Percentiles rank a stretch among this genome's conserved stretches.
phyloP scores from a whole-genome alignment of 2,329 filamentous ascomycete species.

The Xylariaceae sp. region DNA sequence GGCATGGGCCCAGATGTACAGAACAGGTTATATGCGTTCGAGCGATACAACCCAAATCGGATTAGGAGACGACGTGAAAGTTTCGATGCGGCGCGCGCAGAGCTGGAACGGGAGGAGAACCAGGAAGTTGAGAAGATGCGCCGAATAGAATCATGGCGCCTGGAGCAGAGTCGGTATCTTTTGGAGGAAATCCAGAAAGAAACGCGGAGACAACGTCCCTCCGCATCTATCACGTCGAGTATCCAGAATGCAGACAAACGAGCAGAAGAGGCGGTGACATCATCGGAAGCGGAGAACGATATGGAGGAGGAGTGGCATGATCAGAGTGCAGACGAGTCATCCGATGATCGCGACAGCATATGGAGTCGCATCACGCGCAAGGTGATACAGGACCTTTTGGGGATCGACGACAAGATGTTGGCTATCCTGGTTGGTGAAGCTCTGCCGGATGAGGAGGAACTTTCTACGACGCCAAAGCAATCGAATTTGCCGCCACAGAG shows the following conservation, averaged over 20 bases:
- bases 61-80: conserved; percentile 51
- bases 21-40: conserved; percentile 84
- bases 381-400: conserved; percentile 83
- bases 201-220: conserved; percentile 61
- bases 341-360: conserved; percentile 57
- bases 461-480: conserved; percentile 45
- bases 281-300: conserved; percentile 36
- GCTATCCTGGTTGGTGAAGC: conserved; percentile 83
- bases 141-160: conserved; percentile 84
- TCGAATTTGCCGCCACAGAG: conserved; percentile 31
- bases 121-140: conserved; percentile 70
- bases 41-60: conserved; percentile 72
- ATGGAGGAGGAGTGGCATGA: conserved; percentile 48
- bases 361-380: conserved; percentile 78
- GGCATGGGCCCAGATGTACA: conserved; percentile 56
- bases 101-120: conserved; percentile 48
- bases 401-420: conserved; percentile 79
- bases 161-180: conserved; percentile 82
- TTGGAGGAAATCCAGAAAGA: conserved; percentile 86
- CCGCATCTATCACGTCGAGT: conserved; percentile 20
- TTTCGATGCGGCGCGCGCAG: conserved; percentile 46
- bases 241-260: conserved; percentile 25
- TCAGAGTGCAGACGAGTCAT: conserved; percentile 40
- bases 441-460: conserved; percentile 50
- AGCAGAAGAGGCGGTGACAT: conserved; percentile 30